Conservation (phyloP, 768 basidiomycete species). For the Suillus fuscotomentosus region DNA sequence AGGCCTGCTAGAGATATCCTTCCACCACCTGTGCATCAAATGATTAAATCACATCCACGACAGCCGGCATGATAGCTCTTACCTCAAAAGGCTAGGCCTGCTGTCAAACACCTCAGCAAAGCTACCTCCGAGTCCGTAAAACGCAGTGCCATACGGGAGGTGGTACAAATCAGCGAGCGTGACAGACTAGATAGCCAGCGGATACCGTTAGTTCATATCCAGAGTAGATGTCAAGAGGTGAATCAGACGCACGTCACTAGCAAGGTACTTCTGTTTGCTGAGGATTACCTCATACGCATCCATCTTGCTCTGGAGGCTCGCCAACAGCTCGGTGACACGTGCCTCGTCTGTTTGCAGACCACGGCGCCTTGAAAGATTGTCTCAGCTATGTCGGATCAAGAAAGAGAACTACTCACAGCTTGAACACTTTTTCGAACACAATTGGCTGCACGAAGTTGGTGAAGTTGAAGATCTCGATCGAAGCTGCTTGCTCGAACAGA, state of each 20-base stretch:
- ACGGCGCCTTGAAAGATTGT: constrained; percentile 10
- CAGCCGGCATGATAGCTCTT: neutral
- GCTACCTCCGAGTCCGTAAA: constrained; percentile 19
- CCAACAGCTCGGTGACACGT: constrained; percentile 13
- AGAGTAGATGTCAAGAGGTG: neutral
- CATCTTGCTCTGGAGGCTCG: constrained; percentile 34
- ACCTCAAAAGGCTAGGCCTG: constrained; percentile 47
- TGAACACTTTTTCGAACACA: constrained; percentile 48
- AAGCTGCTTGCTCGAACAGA: constrained; percentile 33
- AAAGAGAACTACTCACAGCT: constrained; percentile 34
- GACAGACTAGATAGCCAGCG: constrained; percentile 30
- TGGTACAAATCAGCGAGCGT: constrained; percentile 62
- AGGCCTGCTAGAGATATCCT: constrained; percentile 41
- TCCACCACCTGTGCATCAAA: constrained; percentile 46
- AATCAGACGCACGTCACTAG: constrained; percentile 45
- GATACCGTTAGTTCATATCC: neutral
- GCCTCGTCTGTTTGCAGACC: constrained; percentile 24
- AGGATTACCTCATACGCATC: constrained; percentile 57
- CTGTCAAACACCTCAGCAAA: constrained; percentile 27
- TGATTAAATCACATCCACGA: neutral
- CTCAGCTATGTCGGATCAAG: neutral
- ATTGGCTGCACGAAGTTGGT: no score
- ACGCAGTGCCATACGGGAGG: constrained; percentile 42
- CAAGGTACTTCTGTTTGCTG: constrained; percentile 52
- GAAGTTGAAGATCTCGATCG: constrained; percentile 54